Evolutionary conservation across 352 stramenopile genomes (phyloP).

Genomic region (Halophytophthora batemanensis): DNA sequence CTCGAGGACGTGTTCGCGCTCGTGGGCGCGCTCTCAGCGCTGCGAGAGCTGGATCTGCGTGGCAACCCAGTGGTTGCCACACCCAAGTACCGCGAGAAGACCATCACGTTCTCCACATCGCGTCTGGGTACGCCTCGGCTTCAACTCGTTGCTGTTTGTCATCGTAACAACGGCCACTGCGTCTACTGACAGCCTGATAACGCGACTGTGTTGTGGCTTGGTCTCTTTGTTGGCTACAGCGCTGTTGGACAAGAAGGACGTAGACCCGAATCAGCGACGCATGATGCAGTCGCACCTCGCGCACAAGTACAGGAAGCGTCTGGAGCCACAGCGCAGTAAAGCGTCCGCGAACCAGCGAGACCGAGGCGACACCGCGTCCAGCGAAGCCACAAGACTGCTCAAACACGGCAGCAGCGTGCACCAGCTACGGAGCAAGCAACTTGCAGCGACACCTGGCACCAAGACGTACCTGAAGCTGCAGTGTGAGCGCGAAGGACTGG

Average conservation of each 20-base stretch:
- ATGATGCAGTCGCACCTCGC: slow-evolving; percentile 82
- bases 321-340: slow-evolving; percentile 8
- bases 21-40: slow-evolving; percentile 35
- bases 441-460: slow-evolving; percentile 11
- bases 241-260: slow-evolving; percentile 69
- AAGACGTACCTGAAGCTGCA: slow-evolving; percentile 7
- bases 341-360: slow-evolving; percentile 5
- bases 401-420: slow-evolving; percentile 48
- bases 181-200: too few species aligned
- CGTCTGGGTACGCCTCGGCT: slow-evolving; percentile 32
- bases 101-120: slow-evolving; percentile 66
- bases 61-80: slow-evolving; percentile 49
- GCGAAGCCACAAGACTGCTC: slow-evolving; percentile 33
- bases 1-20: slow-evolving; percentile 71
- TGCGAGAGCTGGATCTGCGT: slow-evolving; percentile 60
- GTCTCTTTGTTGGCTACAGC: slow-evolving; percentile 19
- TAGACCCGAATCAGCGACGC: slow-evolving; percentile 63
- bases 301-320: slow-evolving; percentile 63
- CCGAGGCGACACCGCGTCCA: slow-evolving; percentile 10
- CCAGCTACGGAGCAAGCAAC: slow-evolving; percentile 41
- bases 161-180: too few species aligned
- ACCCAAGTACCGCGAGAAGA: slow-evolving; percentile 69
- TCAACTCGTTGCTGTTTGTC: slow-evolving; percentile 6
- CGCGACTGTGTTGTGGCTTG: too few species aligned
- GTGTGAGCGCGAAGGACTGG: slow-evolving; percentile 24